A percentile compares a stretch with the other conserved stretches of the same genome.
Conservation (phyloP, 2,329 filamentous ascomycete species). For the Colletotrichum tofieldiae region DNA sequence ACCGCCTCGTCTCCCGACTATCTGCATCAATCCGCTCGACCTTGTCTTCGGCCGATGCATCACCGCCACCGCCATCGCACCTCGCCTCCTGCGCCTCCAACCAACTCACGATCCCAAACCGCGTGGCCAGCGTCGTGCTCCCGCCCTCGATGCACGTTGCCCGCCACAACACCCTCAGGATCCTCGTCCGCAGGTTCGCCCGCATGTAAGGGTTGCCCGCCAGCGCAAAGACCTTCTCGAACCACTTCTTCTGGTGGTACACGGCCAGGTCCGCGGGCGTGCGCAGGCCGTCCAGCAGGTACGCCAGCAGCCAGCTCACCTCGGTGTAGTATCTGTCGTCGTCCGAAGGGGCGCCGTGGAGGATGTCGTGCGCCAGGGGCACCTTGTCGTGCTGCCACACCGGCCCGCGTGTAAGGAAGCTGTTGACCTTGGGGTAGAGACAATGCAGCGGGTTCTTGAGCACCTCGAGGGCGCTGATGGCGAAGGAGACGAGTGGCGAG, state of each 20-base stretch:
- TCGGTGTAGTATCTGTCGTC: constrained; percentile 83
- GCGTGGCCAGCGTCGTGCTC: constrained; percentile 84
- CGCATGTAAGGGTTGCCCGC: constrained; percentile 78
- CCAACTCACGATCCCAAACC: constrained; percentile 84
- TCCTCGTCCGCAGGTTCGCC: constrained; percentile 71
- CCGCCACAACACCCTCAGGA: constrained; percentile 75
- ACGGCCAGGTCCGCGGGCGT: constrained; percentile 72
- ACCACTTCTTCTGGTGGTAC: constrained; percentile 75
- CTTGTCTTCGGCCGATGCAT: constrained; percentile 1
- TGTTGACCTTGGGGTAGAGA: constrained; percentile 89
- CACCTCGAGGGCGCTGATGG: constrained; percentile 78
- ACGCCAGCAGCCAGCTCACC: constrained; percentile 80
- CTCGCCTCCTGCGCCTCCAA: constrained; percentile 73
- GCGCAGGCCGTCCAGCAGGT: constrained; percentile 78
- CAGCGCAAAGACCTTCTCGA: constrained; percentile 82
- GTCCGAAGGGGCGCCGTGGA: constrained; percentile 77
- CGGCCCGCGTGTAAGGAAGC: constrained; percentile 84
- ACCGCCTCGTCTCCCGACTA: constrained; percentile 59
- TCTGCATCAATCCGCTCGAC: not conserved
- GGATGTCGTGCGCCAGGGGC: constrained; percentile 76
- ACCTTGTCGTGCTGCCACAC: constrained; percentile 82
- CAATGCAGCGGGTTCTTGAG: constrained; percentile 83
- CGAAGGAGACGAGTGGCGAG: constrained; percentile 83
- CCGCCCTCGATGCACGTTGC: constrained; percentile 79
- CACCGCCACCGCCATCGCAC: constrained; percentile 48